Evolutionary conservation across 2,329 filamentous ascomycete genomes (phyloP), one percentile per base, ranked within the genome.

Genomic region (Aaosphaeria arxii): DNA sequence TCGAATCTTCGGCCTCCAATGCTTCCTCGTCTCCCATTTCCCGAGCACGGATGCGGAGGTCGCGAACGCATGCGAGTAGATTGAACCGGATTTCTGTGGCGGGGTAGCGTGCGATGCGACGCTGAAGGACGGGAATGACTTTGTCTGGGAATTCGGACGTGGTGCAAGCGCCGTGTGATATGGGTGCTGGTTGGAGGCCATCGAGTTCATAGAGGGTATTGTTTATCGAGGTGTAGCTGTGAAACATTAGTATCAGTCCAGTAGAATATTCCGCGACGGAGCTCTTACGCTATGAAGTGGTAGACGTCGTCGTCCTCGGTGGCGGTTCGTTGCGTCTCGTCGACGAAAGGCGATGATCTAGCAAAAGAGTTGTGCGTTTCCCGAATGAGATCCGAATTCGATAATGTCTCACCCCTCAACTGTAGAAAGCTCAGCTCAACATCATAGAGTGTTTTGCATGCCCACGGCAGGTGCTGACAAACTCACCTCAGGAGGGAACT

Each of bases 21-120:
- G 85, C 77, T 65, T 96, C 91, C 40, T 74, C 67, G 72, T 99
- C 94, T 41, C 91, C 91, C 55, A 94, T 83, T 69, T 95, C 89
- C 48, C 80, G 78, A 31, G 92, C 92, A 43, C 83, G 78, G 41
- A 88, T 76, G 40, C 94, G 80, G 66, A 91, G 76, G 73, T 99
- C 94, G 55, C 86, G 80, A 58, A 92, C 89, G 81, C 96, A 91
- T 40, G 92, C 94, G 67, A 99, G 82, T 46, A 99, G 78, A 71
- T 99, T 99, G 77, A 99, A 99, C 40, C 91, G 82, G 53, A 97
- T 96, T 78, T 99, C 94, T 1, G 84, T 81, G 13, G 83, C 76
- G 11, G 91, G 91, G 71, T 99, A 97, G 48, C 92, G 81, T 51
- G 81, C 86, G 58, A 99, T 88, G 46, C 94, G 83, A 48, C 87